Percentiles rank a stretch among this genome's conserved stretches.
These are phyloP conservation scores for Plenodomus biglobosus DNA, from an alignment of 2,329 filamentous ascomycete species.

Conservation along the genomic window DNA sequence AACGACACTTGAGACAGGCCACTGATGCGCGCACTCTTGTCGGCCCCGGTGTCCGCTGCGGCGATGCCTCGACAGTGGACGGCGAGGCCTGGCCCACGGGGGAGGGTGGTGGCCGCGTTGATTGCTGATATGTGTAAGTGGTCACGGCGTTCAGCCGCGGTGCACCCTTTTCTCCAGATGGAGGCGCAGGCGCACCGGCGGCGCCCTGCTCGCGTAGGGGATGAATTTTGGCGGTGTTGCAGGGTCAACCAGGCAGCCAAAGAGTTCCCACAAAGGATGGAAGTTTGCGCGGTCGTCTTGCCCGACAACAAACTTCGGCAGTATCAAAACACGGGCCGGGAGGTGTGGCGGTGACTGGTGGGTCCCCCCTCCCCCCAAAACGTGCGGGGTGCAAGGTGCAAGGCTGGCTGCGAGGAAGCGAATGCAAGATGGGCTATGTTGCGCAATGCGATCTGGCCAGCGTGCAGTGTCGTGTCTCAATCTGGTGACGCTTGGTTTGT, in stretches of 20 bases:
- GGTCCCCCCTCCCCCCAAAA: not conserved
- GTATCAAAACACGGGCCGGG: not conserved
- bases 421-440: not conserved
- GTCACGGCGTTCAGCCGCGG: conserved; percentile 24
- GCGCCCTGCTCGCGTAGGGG: conserved; percentile 24
- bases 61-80: conserved; percentile 34
- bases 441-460: conserved; percentile 1
- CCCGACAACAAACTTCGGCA: not conserved
- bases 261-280: not conserved
- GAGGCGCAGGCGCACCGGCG: conserved; percentile 28
- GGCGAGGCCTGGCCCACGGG: conserved; percentile 29
- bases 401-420: not conserved
- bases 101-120: conserved; percentile 25
- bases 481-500: conserved; percentile 8
- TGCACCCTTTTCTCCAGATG: conserved; percentile 23
- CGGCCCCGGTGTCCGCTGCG: conserved; percentile 29
- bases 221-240: conserved; percentile 34
- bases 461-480: not conserved
- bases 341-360: not conserved
- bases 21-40: conserved; percentile 72
- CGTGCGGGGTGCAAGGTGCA: not conserved
- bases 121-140: conserved; percentile 14
- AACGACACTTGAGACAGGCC: conserved; percentile 73
- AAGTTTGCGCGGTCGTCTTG: not conserved
- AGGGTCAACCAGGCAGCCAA: not conserved